A percentile compares a stretch with the other conserved stretches of the same genome.
phyloP scores from a whole-genome alignment of 352 stramenopile genomes.

The Pythium apleroticum region DNA sequence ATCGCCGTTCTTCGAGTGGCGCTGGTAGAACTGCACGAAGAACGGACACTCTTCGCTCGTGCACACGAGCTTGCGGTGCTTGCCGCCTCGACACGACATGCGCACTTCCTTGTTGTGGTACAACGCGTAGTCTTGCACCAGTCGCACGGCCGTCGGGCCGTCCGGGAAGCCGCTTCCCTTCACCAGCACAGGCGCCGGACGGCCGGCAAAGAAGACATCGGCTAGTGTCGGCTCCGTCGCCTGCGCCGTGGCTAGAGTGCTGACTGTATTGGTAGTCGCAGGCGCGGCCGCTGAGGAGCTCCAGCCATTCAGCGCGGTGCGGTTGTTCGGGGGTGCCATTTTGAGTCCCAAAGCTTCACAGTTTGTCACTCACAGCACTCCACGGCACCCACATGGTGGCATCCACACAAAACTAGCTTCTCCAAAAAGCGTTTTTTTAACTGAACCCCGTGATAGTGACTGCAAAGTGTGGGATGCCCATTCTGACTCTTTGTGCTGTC shows the following conservation, averaged over 20 bases:
- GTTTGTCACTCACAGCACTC: slow-evolving; percentile 14
- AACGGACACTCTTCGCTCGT: slow-evolving; percentile 45
- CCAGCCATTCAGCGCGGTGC: not conserved
- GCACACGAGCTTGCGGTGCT: slow-evolving; percentile 59
- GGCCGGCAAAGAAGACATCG: not conserved
- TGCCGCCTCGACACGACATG: slow-evolving; percentile 53
- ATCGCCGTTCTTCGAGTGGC: slow-evolving; percentile 50
- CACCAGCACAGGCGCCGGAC: slow-evolving; percentile 26
- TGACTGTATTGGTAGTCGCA: not conserved
- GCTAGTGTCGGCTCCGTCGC: not conserved
- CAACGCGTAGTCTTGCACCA: slow-evolving; percentile 65
- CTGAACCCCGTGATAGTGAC: slow-evolving; percentile 7
- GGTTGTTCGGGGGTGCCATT: not conserved
- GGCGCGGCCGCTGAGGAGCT: not conserved
- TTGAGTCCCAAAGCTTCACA: not conserved
- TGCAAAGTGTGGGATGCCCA: slow-evolving; percentile 7
- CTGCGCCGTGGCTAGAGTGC: too few species aligned
- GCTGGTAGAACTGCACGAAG: slow-evolving; percentile 68
- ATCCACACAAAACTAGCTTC: not conserved
- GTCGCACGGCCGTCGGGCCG: slow-evolving; percentile 48
- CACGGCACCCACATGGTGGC: slow-evolving; percentile 19
- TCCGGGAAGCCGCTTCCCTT: slow-evolving; percentile 49
- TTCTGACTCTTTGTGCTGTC: slow-evolving; percentile 4
- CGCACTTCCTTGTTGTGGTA: slow-evolving; percentile 57
- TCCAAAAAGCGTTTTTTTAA: not conserved